Base-by-base conservation (phyloP, 495 filamentous ascomycete species). In the Ramalina intermedia region DNA sequence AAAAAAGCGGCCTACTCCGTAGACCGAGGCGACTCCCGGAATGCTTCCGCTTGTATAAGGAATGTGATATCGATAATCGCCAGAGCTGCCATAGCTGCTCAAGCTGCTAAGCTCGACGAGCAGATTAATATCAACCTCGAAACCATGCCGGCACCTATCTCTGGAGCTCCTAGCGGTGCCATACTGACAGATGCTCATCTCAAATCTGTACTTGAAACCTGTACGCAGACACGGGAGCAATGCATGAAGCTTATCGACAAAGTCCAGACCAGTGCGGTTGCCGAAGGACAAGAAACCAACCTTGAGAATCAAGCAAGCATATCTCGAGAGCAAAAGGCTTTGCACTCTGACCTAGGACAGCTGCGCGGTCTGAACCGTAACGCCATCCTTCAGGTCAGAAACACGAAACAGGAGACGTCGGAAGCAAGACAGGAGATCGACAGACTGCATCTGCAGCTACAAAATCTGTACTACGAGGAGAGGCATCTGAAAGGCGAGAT, bases 401-500 rank as follows among this genome's bases (percentile, higher is more conserved):
- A 88, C 48, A 94, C 89, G 33, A 98, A 96, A 61, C 75, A 80
- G 45, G 69, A 75, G 56, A 96, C 93, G 8, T 82, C 84, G 26
- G 87, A 95, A 61, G 84, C 81, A 27, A 79, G 90, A 21, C 82
- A 87, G 61, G 88, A 95, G 64, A 85, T 96, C 46, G 91, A 98
- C 60, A 76, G 79, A 46, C 71, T 96, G 50, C 89, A 96, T 67
- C 75, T 98, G 17, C 82, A 93, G 60, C 71, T 96, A 24, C 89
- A 96, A 63, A 98, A 98, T 61, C 71, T 98, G 21, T 90, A 93
- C 64, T 98, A 98, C 63, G 91, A 98, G 63, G 87, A 95, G 63
- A 73, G 85, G 50, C 85, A 95, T 66, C 68, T 98, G 50, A 76
- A 80, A 41, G 85, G 86, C 20, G 93, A 98, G 65, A 96, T 98